Conservation (phyloP, 176 grass and related monocot species). For the Oryza rufipogon region DNA sequence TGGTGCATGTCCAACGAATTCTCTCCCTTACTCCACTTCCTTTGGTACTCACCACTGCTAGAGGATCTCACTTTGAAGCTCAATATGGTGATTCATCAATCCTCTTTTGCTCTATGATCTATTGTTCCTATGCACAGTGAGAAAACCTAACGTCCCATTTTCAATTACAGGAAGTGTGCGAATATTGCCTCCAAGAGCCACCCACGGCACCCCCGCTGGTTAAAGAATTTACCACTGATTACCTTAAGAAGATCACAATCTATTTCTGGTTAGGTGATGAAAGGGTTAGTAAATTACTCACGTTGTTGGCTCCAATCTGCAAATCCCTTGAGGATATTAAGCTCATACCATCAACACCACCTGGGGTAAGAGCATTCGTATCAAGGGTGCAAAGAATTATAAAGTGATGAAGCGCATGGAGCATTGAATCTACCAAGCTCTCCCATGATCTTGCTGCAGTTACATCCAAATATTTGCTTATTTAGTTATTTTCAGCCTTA, state of each 20-base stretch:
- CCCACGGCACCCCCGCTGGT: not conserved
- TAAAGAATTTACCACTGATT: not conserved
- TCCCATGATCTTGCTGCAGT: not conserved
- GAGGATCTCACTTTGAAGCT: not conserved
- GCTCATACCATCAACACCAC: not conserved
- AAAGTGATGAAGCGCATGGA: not conserved
- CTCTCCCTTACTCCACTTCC: not conserved
- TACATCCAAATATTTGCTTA: not conserved
- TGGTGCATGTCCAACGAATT: not conserved
- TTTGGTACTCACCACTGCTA: not conserved
- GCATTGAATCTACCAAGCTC: not conserved
- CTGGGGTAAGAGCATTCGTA: not conserved
- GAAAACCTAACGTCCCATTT: not conserved
- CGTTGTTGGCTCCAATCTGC: not conserved
- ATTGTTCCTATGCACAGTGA: not conserved
- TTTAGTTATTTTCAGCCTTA: not conserved
- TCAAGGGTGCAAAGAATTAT: not conserved
- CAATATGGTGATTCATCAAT: conserved; percentile 3
- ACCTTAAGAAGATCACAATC: not conserved
- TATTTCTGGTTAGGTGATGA: not conserved
- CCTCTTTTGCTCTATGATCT: not conserved
- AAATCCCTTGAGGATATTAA: not conserved
- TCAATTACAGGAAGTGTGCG: not conserved
- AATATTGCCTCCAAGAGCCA: not conserved
- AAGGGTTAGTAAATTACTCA: not conserved